Conservation (phyloP, 2,329 filamentous ascomycete genomes). For the Colletotrichum musae region DNA sequence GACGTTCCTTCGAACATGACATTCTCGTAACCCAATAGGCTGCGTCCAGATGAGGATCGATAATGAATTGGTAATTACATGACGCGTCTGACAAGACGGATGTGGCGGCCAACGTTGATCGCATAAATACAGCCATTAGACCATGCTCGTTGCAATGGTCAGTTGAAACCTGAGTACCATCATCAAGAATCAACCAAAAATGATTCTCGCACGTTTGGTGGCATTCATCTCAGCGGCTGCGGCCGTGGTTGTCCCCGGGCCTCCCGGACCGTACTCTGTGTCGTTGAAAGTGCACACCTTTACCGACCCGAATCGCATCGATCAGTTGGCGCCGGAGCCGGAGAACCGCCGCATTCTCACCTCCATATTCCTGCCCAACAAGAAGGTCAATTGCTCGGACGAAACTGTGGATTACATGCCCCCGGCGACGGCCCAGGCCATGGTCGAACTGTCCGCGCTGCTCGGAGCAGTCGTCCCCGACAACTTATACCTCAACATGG, state of each 20-base stretch:
- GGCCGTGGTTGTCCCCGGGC: conserved; percentile 7
- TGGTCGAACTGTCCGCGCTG: conserved; percentile 5
- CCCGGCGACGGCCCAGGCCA: conserved; percentile 30
- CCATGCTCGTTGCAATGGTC: too few species aligned
- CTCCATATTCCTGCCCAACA: conserved; percentile 38
- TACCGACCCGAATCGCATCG: conserved; percentile 42
- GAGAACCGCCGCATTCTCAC: conserved; percentile 41
- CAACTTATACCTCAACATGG: conserved; percentile 31
- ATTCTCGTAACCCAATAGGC: too few species aligned
- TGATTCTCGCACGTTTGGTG: not conserved
- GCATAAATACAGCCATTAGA: too few species aligned
- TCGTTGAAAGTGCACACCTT: conserved; percentile 40
- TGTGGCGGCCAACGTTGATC: too few species aligned
- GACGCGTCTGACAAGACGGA: too few species aligned
- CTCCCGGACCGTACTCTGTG: conserved; percentile 22
- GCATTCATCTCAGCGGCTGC: not conserved
- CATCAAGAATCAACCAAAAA: not conserved
- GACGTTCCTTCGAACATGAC: too few species aligned
- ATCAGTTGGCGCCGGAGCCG: conserved; percentile 41
- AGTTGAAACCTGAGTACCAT: too few species aligned
- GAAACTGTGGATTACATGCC: conserved; percentile 41
- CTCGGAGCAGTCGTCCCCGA: conserved; percentile 33
- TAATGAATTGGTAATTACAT: too few species aligned
- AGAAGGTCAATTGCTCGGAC: conserved; percentile 17
- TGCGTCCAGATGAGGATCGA: too few species aligned